These are phyloP conservation scores for Ogataea salicorniae DNA, from an alignment of 805 yeast genomes.

Conservation along the genomic window DNA sequence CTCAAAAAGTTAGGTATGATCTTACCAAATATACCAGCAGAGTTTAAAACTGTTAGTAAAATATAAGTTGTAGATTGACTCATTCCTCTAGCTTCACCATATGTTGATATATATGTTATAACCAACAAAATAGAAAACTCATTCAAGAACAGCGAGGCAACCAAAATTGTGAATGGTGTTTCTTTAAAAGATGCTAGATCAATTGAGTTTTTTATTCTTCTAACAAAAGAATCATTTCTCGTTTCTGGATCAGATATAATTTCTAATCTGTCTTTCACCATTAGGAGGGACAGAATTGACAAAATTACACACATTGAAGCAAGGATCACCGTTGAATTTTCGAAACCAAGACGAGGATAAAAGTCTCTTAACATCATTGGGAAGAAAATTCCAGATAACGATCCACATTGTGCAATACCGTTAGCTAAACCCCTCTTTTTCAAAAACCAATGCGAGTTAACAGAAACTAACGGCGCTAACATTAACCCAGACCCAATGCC, in stretches of 20 bases:
- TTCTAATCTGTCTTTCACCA: constrained; percentile 39
- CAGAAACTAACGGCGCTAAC: constrained; percentile 58
- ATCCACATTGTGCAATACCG: constrained; percentile 46
- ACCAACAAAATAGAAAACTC: constrained; percentile 46
- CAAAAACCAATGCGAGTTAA: constrained; percentile 62
- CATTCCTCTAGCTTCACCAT: constrained; percentile 43
- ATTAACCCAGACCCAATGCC: constrained; percentile 61
- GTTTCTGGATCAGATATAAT: constrained; percentile 23
- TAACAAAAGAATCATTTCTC: constrained; percentile 3
- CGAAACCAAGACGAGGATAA: constrained; percentile 45
- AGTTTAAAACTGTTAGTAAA: constrained; percentile 43
- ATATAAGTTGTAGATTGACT: constrained; percentile 39
- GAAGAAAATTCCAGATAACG: constrained; percentile 48
- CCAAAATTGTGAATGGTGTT: constrained; percentile 35
- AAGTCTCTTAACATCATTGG: constrained; percentile 49
- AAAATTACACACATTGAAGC: constrained; percentile 43
- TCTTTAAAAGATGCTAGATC: constrained; percentile 34
- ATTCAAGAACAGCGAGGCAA: constrained; percentile 38
- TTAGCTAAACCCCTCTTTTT: constrained; percentile 53
- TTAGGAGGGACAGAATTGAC: constrained; percentile 29
- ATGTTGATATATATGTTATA: constrained; percentile 50
- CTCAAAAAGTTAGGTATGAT: constrained; percentile 27
- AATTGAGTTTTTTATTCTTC: constrained; percentile 29
- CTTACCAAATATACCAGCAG: constrained; percentile 38
- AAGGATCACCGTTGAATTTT: constrained; percentile 49